Base-by-base conservation (phyloP, 176 grass and related monocot species). In the Panicum miliaceum region DNA sequence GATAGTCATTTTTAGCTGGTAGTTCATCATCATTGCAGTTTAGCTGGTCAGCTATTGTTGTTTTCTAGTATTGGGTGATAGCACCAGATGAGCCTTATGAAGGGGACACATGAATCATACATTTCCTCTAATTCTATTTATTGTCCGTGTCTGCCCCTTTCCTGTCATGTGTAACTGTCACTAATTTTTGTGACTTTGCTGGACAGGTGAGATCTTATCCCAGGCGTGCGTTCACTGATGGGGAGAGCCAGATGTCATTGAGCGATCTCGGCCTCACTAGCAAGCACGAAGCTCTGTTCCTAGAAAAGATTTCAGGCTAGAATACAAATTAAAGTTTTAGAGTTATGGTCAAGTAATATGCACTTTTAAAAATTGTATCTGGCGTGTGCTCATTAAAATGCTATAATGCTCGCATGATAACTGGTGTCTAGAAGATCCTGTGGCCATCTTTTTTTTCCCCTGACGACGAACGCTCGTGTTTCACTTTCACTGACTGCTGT, bases 281-380 rank as follows among this genome's bases (percentile, higher is more conserved):
- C 84, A 99, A 92, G 80, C 93, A 99, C 84, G 96, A 99, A 89
- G 91, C 91, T 29, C 80, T 99, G 67, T 99, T 99, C 87, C 88
- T 99, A 71, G 97, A 99, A 81, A 81, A 90, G 57, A 86, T 99
- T 81, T 76, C 79, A 86, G 80, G 84, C 27, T 89, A 89, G 68
- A 12, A 43, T 59, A 41, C n/a, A n/a, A n/a, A n/a, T n/a, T 0
- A 20, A 40, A 7, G 58, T 15, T 85, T 64, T 40, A 59, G 56
- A 68, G 46, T 57, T 27, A 71, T 72, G 50, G n/a, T 73, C 32
- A 18, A 43, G 65, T 19, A 58, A 27, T 29, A 19, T 52, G 26
- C 46, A 52, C 29, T 19, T 75, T 34, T 36, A 46, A 35, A 35
- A 51, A 6, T 19, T 34, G 11, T 75, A 8, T 63, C 23, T 82